Evolutionary conservation across 495 filamentous ascomycete species (phyloP).

Genomic region (Opeltia flavorubescens): DNA sequence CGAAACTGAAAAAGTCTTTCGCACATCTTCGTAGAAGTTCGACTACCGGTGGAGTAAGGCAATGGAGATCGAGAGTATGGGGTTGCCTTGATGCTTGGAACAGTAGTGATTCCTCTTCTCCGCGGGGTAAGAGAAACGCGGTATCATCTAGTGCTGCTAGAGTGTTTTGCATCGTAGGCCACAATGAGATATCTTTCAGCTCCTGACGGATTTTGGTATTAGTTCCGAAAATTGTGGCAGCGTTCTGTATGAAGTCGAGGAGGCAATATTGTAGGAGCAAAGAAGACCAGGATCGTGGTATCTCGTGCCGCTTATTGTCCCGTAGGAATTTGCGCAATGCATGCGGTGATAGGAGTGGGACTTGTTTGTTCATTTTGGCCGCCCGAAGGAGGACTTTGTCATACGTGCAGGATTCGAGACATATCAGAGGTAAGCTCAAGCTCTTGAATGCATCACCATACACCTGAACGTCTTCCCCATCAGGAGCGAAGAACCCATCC

Average conservation of each 20-base stretch:
- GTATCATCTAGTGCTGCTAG: neutral
- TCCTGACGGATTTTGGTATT: neutral
- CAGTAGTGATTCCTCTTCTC: conserved; percentile 3
- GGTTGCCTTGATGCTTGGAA: neutral
- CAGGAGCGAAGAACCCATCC: conserved; percentile 2
- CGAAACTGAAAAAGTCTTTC: neutral
- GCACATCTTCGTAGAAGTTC: neutral
- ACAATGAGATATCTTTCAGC: conserved; percentile 1
- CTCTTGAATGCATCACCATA: conserved; percentile 3
- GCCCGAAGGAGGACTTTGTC: neutral
- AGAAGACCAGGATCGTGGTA: neutral
- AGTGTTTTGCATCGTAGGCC: conserved; percentile 5
- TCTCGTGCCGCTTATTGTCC: neutral
- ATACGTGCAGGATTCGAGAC: neutral
- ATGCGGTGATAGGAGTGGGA: neutral
- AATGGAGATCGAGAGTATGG: conserved; percentile 1
- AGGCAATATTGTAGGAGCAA: conserved; percentile 8
- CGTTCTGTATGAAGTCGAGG: conserved; percentile 4
- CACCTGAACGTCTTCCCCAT: neutral
- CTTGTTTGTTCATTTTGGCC: neutral
- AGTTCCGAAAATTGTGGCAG: too few relatives aligned
- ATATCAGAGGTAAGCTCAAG: conserved; percentile 2
- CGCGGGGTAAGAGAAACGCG: conserved; percentile 2
- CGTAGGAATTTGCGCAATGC: conserved; percentile 1
- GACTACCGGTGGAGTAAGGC: neutral